Conservation (phyloP, 75 land plant species). For the Sequoia sempervirens region DNA sequence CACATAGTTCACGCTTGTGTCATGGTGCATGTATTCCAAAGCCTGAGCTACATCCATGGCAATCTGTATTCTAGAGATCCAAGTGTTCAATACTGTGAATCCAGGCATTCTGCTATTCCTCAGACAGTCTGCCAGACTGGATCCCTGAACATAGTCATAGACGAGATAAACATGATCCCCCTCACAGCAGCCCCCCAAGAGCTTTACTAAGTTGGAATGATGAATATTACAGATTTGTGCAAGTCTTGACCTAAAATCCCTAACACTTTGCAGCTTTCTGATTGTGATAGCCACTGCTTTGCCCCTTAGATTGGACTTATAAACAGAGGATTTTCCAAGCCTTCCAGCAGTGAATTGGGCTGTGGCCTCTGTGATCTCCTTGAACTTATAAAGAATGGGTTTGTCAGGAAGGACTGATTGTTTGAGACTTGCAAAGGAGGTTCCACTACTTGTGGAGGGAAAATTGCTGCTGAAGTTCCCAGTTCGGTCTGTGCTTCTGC, state of each 20-base stretch:
- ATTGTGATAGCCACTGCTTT: slow-evolving; percentile 21
- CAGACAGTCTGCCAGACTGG: slow-evolving; percentile 44
- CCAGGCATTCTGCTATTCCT: slow-evolving; percentile 34
- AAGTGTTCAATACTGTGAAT: slow-evolving; percentile 49
- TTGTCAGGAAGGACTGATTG: slow-evolving; percentile 27
- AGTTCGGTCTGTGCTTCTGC: neutral
- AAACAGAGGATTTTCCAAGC: slow-evolving; percentile 34
- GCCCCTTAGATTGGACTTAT: slow-evolving; percentile 38
- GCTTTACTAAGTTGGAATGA: slow-evolving; percentile 42
- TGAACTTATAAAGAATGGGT: slow-evolving; percentile 35
- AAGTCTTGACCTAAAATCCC: slow-evolving; percentile 17
- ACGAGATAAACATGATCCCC: slow-evolving; percentile 44
- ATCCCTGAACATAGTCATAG: slow-evolving; percentile 59
- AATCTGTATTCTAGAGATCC: slow-evolving; percentile 59
- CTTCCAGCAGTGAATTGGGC: slow-evolving; percentile 31
- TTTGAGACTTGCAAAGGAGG: slow-evolving; percentile 31
- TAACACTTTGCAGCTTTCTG: slow-evolving; percentile 22
- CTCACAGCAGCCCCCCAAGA: slow-evolving; percentile 50
- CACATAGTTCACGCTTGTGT: slow-evolving; percentile 23
- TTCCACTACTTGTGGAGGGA: slow-evolving; percentile 13
- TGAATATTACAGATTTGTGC: slow-evolving; percentile 36
- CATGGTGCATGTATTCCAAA: slow-evolving; percentile 72
- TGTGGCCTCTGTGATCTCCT: slow-evolving; percentile 55
- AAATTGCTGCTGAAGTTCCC: neutral
- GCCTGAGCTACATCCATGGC: slow-evolving; percentile 69